Percentiles rank a stretch among this genome's conserved stretches.
Evolutionary conservation across 1,139 yeast species (phyloP).

Genomic region (Kluyveromyces marxianus): DNA sequence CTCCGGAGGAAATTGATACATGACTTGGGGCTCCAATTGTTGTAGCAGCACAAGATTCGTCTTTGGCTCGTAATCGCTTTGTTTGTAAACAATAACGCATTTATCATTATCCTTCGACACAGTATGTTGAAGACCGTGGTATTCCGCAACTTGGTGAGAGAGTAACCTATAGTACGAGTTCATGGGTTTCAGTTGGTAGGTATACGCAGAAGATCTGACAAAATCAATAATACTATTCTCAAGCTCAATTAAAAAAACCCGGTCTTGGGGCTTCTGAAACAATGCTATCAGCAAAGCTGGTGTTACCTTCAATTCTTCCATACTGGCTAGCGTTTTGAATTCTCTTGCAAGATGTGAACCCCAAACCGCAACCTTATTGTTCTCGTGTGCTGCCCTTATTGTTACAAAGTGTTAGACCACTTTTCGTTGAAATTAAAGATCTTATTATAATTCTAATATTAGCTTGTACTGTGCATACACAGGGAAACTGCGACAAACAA

Average conservation of each 20-base stretch:
- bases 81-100: conserved; percentile 36
- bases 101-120: conserved; percentile 39
- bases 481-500: no score
- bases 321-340: conserved; percentile 27
- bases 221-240: conserved; percentile 41
- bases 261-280: conserved; percentile 39
- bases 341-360: conserved; percentile 10
- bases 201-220: conserved; percentile 32
- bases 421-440: no score
- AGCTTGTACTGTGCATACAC: no score
- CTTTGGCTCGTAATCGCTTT: conserved; percentile 16
- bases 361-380: no score
- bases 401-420: no score
- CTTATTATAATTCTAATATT: no score
- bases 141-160: conserved; percentile 63
- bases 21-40: conserved; percentile 13
- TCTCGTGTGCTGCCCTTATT: no score
- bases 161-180: conserved; percentile 62
- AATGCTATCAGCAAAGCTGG: conserved; percentile 37
- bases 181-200: conserved; percentile 44
- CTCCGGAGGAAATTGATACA: conserved; percentile 5
- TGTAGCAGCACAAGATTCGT: conserved; percentile 15
- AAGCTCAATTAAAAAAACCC: conserved; percentile 45
- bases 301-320: conserved; percentile 31
- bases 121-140: conserved; percentile 50